Evolutionary conservation across 2,329 filamentous ascomycete genomes (phyloP), one percentile per base, ranked within the genome.

Genomic region (Lachnellula occidentalis): DNA sequence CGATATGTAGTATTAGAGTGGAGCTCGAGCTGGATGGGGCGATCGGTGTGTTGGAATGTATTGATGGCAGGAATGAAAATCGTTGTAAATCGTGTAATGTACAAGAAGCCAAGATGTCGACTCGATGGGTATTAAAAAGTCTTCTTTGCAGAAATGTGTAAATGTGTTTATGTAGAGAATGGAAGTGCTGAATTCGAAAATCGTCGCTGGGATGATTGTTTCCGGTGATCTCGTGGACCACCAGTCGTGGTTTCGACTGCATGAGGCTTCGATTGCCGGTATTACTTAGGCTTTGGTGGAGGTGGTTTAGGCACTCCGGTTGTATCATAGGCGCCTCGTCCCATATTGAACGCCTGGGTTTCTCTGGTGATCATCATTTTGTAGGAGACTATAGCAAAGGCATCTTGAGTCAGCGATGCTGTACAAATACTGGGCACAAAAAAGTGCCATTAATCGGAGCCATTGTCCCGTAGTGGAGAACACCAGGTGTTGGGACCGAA

Each of bases 271-370:
- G 34, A 27, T 15, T 6, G 48, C 45, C 8, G 27, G 51, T 46
- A 42, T 66, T 69, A 67, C 61, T 60, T 65, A n/a, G 64, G 61
- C 64, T 69, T 68, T 41, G 65, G 64, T 56, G 64, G 64, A 48
- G 65, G 66, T 53, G 76, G 76, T 69, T 78, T 78, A 55, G 72
- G 69, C 22, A 78, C 69, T 46, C 75, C 75, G 22, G 76, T 78
- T 59, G 75, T 77, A 61, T 79, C 77, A 64, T 79, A 79, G 60
- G 75, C 76, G 55, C 77, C 76, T 55, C 77, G 72, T 58, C 74
- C 77, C 74, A 78, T 77, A 67, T 78, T 76, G 69, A 61, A 66
- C 15, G 64, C 61, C 54, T 57, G 58, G 37, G 60, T 56, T 53
- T 66, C 62, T 62, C 52, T 58, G 49, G 62, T 64, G 53, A 65